A percentile compares a stretch with the other conserved stretches of the same genome.
These are phyloP conservation scores for Ciborinia camelliae DNA, from an alignment of 2,329 filamentous ascomycete genomes.

Conservation along the genomic window DNA sequence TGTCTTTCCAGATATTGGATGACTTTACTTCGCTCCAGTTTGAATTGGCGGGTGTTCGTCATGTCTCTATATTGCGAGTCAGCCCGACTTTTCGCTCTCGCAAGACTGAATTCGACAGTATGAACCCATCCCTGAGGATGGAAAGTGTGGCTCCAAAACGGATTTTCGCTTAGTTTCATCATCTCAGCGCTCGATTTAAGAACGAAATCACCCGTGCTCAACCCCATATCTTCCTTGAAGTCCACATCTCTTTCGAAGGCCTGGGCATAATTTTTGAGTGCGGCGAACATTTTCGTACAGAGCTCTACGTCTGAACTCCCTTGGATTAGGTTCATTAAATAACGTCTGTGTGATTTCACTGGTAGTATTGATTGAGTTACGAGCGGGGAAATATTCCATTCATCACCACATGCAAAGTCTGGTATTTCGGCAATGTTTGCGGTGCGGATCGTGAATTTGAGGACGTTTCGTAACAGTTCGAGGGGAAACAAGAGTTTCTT, in stretches of 20 bases:
- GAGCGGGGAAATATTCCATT: not conserved
- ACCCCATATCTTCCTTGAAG: not conserved
- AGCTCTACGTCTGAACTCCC: not conserved
- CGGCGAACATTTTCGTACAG: not conserved
- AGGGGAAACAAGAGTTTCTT: not conserved
- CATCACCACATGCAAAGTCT: not conserved
- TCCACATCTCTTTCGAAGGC: not conserved
- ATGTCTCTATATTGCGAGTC: not conserved
- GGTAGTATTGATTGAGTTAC: not conserved
- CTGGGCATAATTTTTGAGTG: not conserved
- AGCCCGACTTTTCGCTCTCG: not conserved
- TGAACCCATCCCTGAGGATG: not conserved
- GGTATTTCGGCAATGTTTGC: not conserved
- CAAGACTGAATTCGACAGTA: not conserved
- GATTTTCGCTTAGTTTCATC: not conserved
- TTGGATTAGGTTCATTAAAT: not conserved
- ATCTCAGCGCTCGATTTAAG: not conserved
- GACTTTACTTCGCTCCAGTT: not conserved
- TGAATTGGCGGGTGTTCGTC: not conserved
- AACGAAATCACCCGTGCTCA: not conserved
- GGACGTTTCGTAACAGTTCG: not conserved
- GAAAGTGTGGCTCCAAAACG: not conserved
- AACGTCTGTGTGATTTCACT: fast-evolving
- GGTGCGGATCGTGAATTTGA: not conserved
- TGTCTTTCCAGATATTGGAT: not conserved